These are phyloP conservation scores for Tricholomella constricta DNA, from an alignment of 768 basidiomycete species.

Conservation along the genomic window DNA sequence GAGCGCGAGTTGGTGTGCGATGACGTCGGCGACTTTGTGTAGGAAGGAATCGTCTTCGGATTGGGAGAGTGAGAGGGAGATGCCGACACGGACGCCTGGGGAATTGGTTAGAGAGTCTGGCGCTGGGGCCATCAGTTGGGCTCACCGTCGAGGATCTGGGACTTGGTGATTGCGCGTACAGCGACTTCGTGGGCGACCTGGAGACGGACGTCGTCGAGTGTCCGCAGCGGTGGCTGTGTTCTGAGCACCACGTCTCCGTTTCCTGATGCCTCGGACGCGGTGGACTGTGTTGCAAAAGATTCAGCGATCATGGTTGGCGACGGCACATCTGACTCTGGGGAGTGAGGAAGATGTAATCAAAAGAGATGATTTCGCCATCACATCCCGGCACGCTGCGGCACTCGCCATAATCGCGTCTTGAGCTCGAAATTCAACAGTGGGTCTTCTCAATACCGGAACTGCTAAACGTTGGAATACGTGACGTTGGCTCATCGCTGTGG, in stretches of 20 bases:
- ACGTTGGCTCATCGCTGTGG: too few relatives aligned
- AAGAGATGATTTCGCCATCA: background rate
- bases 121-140: background rate
- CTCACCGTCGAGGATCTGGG: constrained; percentile 49
- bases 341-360: background rate
- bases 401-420: background rate
- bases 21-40: constrained; percentile 49
- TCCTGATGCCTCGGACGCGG: background rate
- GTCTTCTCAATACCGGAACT: too few relatives aligned
- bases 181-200: constrained; percentile 63
- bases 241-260: constrained; percentile 2
- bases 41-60: constrained; percentile 59
- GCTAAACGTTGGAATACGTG: too few relatives aligned
- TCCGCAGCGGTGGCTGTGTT: constrained; percentile 34
- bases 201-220: constrained; percentile 59
- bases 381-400: background rate
- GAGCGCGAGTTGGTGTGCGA: constrained; percentile 43
- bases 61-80: constrained; percentile 61
- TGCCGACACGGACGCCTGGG: constrained; percentile 49
- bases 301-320: constrained; percentile 14
- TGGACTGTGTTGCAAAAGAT: constrained; percentile 9
- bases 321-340: too few relatives aligned
- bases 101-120: background rate
- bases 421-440: too few relatives aligned
- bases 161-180: constrained; percentile 51